Percentiles rank a stretch among this genome's conserved stretches.
Conservation (phyloP, 2,329 filamentous ascomycete species). For the Fusarium virguliforme region DNA sequence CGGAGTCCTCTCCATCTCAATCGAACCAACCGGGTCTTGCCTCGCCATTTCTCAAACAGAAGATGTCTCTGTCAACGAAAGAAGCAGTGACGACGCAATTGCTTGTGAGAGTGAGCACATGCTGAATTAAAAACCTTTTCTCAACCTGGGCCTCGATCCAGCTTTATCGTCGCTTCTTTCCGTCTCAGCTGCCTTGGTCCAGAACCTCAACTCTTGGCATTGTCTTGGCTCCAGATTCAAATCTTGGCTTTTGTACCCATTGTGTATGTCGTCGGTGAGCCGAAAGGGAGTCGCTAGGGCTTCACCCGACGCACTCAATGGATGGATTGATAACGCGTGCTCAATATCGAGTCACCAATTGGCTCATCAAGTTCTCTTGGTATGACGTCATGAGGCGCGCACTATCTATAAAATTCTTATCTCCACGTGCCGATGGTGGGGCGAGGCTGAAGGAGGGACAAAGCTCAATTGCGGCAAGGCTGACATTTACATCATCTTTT, state of each 20-base stretch:
- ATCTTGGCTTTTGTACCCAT: constrained; percentile 22
- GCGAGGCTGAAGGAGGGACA: constrained; percentile 39
- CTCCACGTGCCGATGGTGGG: constrained; percentile 23
- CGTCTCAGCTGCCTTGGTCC: constrained; percentile 7
- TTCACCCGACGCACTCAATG: constrained; percentile 3
- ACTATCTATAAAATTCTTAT: not conserved
- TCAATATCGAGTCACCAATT: constrained; percentile 38
- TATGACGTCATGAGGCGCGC: not conserved
- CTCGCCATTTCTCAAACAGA: constrained; percentile 28
- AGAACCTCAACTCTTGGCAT: constrained; percentile 19
- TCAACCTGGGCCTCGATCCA: constrained; percentile 11
- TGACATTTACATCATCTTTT: constrained; percentile 31
- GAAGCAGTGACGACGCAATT: not conserved
- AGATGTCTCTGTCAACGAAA: constrained; percentile 4
- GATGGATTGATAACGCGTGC: constrained; percentile 36
- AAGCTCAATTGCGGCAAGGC: constrained; percentile 28
- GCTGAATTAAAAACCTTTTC: not conserved
- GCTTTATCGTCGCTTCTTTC: constrained; percentile 18
- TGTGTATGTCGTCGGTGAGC: constrained; percentile 6
- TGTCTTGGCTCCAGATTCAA: constrained; percentile 24
- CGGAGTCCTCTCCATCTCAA: constrained; percentile 23
- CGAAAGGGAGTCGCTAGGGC: constrained; percentile 6
- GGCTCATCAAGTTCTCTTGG: constrained; percentile 40
- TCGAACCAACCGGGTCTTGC: constrained; percentile 12
- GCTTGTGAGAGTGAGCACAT: constrained; percentile 14